Conservation (phyloP, 2,329 filamentous ascomycete species). For the Botrytis cinerea region DNA sequence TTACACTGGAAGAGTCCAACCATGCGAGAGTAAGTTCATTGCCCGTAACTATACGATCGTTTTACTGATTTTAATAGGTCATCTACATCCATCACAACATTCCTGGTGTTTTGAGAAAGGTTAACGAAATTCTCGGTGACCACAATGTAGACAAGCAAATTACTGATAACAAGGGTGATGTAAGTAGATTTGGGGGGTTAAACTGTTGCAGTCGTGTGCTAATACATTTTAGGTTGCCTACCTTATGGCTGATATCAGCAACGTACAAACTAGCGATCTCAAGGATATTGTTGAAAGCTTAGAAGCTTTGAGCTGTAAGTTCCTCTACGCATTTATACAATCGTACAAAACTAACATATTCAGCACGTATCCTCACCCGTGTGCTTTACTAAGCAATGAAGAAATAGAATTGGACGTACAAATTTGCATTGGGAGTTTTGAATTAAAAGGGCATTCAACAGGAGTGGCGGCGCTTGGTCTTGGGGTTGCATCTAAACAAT, state of each 20-base stretch:
- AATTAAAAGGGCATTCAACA: slow-evolving; percentile 33
- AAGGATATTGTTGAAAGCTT: slow-evolving; percentile 82
- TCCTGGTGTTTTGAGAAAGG: slow-evolving; percentile 88
- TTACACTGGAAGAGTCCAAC: slow-evolving; percentile 86
- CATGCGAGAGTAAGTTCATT: slow-evolving; percentile 69
- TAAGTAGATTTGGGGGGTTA: slow-evolving; percentile 46
- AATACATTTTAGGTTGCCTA: slow-evolving; percentile 68
- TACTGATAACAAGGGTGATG: slow-evolving; percentile 90
- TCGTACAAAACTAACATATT: slow-evolving; percentile 17
- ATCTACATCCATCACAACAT: slow-evolving; percentile 98
- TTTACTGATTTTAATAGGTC: slow-evolving; percentile 52
- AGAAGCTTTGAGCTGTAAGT: slow-evolving; percentile 76
- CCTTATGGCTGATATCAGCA: slow-evolving; percentile 95
- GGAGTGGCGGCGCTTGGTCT: slow-evolving; percentile 32
- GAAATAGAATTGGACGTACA: slow-evolving; percentile 18
- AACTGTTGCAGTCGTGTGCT: slow-evolving; percentile 25
- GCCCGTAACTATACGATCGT: background rate
- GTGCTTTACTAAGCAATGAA: slow-evolving; percentile 42
- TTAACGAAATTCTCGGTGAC: slow-evolving; percentile 90
- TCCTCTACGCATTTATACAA: background rate
- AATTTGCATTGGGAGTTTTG: slow-evolving; percentile 17
- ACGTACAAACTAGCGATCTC: slow-evolving; percentile 77
- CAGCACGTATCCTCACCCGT: slow-evolving; percentile 45
- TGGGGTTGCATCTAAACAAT: slow-evolving; percentile 27
- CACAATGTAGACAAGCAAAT: slow-evolving; percentile 99